phyloP scores from a whole-genome alignment of 1,139 yeast genomes.

The Protomyces arabidopsidicola region DNA sequence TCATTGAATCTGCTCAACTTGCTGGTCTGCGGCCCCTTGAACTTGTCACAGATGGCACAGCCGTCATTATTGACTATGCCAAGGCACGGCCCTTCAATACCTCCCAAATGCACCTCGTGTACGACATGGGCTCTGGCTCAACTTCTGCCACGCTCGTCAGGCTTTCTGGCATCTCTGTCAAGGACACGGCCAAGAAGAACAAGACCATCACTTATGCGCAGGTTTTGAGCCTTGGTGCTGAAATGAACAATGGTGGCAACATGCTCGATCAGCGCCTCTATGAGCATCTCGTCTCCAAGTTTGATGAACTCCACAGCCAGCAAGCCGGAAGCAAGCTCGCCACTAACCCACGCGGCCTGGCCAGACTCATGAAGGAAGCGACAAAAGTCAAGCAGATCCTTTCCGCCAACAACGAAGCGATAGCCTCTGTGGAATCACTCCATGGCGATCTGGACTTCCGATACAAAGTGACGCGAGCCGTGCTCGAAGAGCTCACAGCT shows the following conservation, averaged over 20 bases:
- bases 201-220: constrained; percentile 32
- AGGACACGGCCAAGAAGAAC: constrained; percentile 38
- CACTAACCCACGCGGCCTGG: constrained; percentile 48
- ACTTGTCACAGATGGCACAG: constrained; percentile 77
- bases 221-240: constrained; percentile 68
- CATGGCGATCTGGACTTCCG: constrained; percentile 69
- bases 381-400: constrained; percentile 81
- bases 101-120: constrained; percentile 63
- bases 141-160: constrained; percentile 81
- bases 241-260: constrained; percentile 67
- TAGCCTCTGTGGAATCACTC: constrained; percentile 46
- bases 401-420: constrained; percentile 79
- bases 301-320: constrained; percentile 37
- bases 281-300: constrained; percentile 55
- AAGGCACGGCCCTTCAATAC: constrained; percentile 45
- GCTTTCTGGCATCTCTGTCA: constrained; percentile 45
- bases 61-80: constrained; percentile 77
- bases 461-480: constrained; percentile 61
- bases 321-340: constrained; percentile 39
- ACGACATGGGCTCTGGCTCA: constrained; percentile 91
- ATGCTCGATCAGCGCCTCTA: constrained; percentile 62
- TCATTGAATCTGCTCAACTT: constrained; percentile 65
- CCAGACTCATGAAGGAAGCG: constrained; percentile 72
- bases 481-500: constrained; percentile 60
- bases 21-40: constrained; percentile 65